phyloP scores from a whole-genome alignment of 2,329 filamentous ascomycete species.

The Mycosphaerella arachidis region DNA sequence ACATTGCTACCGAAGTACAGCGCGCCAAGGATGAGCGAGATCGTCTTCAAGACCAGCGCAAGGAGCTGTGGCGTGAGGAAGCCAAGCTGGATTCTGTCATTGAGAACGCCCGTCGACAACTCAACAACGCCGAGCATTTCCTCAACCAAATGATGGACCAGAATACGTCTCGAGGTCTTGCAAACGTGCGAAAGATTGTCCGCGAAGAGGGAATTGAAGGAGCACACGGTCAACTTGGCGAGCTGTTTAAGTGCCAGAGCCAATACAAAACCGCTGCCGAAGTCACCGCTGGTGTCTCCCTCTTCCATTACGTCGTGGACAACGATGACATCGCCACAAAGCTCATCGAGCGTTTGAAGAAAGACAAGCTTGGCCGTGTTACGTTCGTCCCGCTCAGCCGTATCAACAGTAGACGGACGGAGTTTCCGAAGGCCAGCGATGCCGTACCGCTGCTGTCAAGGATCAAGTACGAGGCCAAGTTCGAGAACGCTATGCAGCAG shows the following conservation, averaged over 20 bases:
- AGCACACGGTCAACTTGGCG: constrained; percentile 86
- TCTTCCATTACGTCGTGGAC: constrained; percentile 96
- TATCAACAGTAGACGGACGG: constrained; percentile 64
- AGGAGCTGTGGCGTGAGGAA: constrained; percentile 82
- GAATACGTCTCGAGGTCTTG: constrained; percentile 78
- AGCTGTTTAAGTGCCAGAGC: constrained; percentile 82
- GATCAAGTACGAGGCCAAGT: constrained; percentile 70
- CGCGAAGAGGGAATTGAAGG: constrained; percentile 74
- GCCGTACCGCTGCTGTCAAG: constrained; percentile 83
- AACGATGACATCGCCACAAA: constrained; percentile 80
- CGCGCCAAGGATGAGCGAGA: constrained; percentile 74
- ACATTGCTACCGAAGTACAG: constrained; percentile 68
- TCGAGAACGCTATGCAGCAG: constrained; percentile 83
- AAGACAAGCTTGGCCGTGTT: constrained; percentile 74
- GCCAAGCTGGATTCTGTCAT: constrained; percentile 79
- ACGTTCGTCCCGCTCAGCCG: constrained; percentile 94
- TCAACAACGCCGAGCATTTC: constrained; percentile 69
- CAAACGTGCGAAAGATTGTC: constrained; percentile 79
- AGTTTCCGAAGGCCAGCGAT: constrained; percentile 80
- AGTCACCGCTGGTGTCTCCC: constrained; percentile 82
- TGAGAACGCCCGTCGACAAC: constrained; percentile 68
- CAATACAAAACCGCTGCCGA: constrained; percentile 85
- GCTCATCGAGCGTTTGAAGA: constrained; percentile 73
- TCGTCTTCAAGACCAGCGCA: constrained; percentile 77
- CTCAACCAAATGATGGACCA: constrained; percentile 85